Base-by-base conservation (phyloP, 345 rosid genomes). In the Gossypium sturtianum region DNA sequence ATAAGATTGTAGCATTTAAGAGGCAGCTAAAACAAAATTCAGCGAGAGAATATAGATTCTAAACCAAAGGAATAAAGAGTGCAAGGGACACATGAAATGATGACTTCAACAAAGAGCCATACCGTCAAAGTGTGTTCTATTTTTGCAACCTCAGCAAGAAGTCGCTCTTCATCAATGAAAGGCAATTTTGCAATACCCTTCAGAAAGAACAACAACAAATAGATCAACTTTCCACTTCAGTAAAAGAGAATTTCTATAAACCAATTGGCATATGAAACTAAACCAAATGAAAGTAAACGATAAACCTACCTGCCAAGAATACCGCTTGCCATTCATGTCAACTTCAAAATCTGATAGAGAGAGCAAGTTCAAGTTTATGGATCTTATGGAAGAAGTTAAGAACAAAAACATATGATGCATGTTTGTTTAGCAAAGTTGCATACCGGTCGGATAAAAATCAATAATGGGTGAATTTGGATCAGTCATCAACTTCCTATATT, bases 251-350 rank as follows among this genome's bases (percentile, higher is more conserved):
- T 69, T 27, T 10, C 23, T 9, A 29, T 16, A 48, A 27, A 17
- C 60, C 22, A 29, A 25, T 17, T 51, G 9, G 44, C 16, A 69
- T n/a, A 27, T 52, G 61, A 29, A 70, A 52, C 47, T 17, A 52
- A 70, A 27, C 60, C 47, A 17, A 9, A 52, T 27, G 47, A 52
- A 9, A 52, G 1, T n/a, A 7, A 53, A 27, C n/a, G 10, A 53
- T n/a, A 12, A n/a, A 52, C 47, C n/a, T 52, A 70, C 73, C 47
- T 93, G 99, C 99, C 99, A 95, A 2, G 93, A 67, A 79, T 22
- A 95, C 59, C 98, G 93, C 79, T 93, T 95, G 53, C 99, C 98
- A 76, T 89, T 87, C 97, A 93, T 93, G 85, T 95, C 99, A 77
- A 90, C 86, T 80, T 88, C 94, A 80, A 93, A 93, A 81, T 95